Base-by-base conservation (phyloP, 495 filamentous ascomycete genomes). In the Cenococcum geophilum region DNA sequence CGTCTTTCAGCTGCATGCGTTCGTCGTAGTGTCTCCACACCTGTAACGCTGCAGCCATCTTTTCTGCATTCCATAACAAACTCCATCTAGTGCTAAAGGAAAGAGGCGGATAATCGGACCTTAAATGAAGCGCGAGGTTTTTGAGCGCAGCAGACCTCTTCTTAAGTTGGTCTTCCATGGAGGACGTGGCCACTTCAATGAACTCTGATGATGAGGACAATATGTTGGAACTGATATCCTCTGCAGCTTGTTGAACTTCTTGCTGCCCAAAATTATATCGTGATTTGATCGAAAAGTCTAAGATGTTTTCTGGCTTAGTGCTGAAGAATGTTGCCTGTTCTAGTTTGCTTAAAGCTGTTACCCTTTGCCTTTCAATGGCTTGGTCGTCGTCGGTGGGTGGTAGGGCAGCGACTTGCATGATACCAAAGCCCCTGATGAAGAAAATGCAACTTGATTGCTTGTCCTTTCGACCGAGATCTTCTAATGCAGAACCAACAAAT, bases 271-370 rank as follows among this genome's bases (percentile, higher is more conserved):
- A 96, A 22, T 78, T 74, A 20, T 84, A 75, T 42, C 82, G 82
- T 23, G 80, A 76, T 52, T 81, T 80, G 34, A 82, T 80, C 51
- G 83, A 77, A 60, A 99, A 87, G 63, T 89, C 84, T 32, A 99
- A 75, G 10, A 91, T 86, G 65, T 93, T 96, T 64, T 86, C 82
- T 48, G 81, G 78, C 72, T 90, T 83, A 21, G 82, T 83, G 1
- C 92, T 90, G 71, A 88, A 97, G 75, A 96, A 96, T 3, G 97
- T 85, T 14, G 92, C 92, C 71, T 97, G 92, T 67, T 96, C 91
- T 47, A 99, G 79, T 72, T 92, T 97, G 70, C 83, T 88, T 70
- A 88, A 91, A 8, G 89, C 87, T 1, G 89, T 90, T 20, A 92
- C 78, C 23, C 72, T 72, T 12, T 68, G 66, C 58, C 73, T 71